phyloP scores from a whole-genome alignment of 805 yeast genomes.

The Saccharomycodes ludwigii region DNA sequence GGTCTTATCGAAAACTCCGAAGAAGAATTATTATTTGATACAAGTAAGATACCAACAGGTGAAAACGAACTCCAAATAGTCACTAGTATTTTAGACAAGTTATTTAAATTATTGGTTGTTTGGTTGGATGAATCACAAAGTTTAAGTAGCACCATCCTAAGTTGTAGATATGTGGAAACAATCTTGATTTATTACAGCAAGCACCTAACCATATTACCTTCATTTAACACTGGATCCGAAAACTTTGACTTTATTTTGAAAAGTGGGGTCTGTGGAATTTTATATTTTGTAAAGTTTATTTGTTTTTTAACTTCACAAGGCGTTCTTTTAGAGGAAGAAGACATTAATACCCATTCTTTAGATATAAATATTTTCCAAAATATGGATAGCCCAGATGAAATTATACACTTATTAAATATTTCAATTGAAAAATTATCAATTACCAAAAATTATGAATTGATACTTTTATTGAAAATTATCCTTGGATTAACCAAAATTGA shows the following conservation, averaged over 20 bases:
- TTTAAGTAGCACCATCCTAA: conserved; percentile 62
- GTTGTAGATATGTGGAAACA: conserved; percentile 61
- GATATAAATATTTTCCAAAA: conserved; percentile 32
- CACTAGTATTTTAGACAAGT: conserved; percentile 38
- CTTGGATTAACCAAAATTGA: conserved; percentile 21
- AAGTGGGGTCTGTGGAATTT: conserved; percentile 38
- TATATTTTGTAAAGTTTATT: conserved; percentile 38
- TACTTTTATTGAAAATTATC: conserved; percentile 21
- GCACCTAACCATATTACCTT: conserved; percentile 9
- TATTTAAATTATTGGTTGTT: conserved; percentile 42
- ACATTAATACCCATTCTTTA: conserved; percentile 52
- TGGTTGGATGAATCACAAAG: conserved; percentile 68
- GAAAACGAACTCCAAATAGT: conserved; percentile 30
- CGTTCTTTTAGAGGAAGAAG: conserved; percentile 67
- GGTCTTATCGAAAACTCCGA: conserved; percentile 41
- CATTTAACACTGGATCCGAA: conserved; percentile 13
- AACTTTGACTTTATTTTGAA: conserved; percentile 40
- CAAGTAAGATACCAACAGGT: conserved; percentile 10
- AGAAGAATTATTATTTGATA: conserved; percentile 36
- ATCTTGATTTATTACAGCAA: conserved; percentile 31
- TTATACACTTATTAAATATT: conserved; percentile 19
- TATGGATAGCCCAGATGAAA: conserved; percentile 11
- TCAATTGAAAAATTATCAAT: conserved; percentile 18
- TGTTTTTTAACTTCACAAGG: conserved; percentile 38
- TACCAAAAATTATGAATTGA: conserved; percentile 5